Conservation (phyloP, 164 flowering plant genomes). For the Berberis thunbergii region DNA sequence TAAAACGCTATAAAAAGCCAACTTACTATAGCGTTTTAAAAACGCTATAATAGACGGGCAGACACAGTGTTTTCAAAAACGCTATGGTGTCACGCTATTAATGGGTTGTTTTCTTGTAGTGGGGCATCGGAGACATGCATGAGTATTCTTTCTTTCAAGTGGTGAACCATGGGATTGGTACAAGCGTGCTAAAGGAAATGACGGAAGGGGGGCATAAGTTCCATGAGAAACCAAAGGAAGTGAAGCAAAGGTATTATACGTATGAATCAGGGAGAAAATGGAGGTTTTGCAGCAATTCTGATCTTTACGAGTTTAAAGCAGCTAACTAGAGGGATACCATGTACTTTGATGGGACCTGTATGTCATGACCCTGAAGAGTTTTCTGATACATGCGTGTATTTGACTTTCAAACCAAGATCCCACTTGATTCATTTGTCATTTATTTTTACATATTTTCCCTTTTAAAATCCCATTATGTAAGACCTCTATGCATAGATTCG, state of each 20-base stretch:
- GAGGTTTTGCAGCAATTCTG: not conserved
- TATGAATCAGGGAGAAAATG: not conserved
- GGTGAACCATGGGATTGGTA: not conserved
- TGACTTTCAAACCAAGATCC: not conserved
- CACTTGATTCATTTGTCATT: no score
- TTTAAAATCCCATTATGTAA: no score
- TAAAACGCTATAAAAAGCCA: no score
- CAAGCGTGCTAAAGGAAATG: not conserved
- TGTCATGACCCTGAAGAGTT: not conserved
- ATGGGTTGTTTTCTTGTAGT: not conserved
- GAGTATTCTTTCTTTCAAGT: not conserved
- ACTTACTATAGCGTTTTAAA: no score
- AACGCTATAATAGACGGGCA: no score
- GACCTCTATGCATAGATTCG: no score
- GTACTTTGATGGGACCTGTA: not conserved
- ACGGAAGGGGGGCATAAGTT: not conserved
- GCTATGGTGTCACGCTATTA: no score
- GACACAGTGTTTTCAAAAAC: no score
- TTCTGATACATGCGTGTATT: slow-evolving; percentile 1
- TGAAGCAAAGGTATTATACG: not conserved
- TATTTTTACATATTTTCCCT: no score
- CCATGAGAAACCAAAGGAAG: not conserved
- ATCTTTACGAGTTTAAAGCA: slow-evolving; percentile 1
- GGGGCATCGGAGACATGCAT: not conserved
- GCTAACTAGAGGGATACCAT: slow-evolving; percentile 5